phyloP scores from a whole-genome alignment of 805 yeast genomes.

The Candida ortonii region DNA sequence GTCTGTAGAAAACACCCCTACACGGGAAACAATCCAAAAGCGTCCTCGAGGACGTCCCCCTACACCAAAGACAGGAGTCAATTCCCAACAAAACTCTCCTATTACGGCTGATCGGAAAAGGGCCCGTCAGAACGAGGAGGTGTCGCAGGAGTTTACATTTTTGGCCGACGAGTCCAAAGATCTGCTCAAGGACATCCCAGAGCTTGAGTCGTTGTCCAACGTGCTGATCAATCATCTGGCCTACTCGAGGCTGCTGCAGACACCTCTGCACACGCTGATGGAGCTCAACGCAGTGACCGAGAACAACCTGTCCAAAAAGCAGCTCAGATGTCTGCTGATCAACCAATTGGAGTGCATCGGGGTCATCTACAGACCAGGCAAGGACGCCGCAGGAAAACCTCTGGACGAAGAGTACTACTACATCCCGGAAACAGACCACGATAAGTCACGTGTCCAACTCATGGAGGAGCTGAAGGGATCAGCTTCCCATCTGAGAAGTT shows the following conservation, averaged over 20 bases:
- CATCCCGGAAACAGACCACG: slow-evolving; percentile 76
- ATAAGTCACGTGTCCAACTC: slow-evolving; percentile 61
- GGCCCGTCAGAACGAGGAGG: background rate
- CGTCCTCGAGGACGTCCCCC: too few species aligned
- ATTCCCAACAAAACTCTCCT: too few species aligned
- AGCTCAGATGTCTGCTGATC: slow-evolving; percentile 43
- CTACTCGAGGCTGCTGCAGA: slow-evolving; percentile 81
- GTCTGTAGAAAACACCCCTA: too few species aligned
- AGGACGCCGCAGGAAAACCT: slow-evolving; percentile 95
- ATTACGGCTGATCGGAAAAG: too few species aligned
- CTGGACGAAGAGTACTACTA: slow-evolving; percentile 94
- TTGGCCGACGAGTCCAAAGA: slow-evolving; percentile 26
- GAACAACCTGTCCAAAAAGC: slow-evolving; percentile 41
- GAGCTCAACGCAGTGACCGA: slow-evolving; percentile 59
- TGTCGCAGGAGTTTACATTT: background rate
- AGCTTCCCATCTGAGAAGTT: slow-evolving; percentile 69
- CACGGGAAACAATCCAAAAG: too few species aligned
- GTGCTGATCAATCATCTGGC: slow-evolving; percentile 82
- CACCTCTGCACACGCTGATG: slow-evolving; percentile 69
- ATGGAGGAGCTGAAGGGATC: slow-evolving; percentile 80
- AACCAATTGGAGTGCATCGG: slow-evolving; percentile 65
- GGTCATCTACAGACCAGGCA: slow-evolving; percentile 83
- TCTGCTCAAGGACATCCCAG: slow-evolving; percentile 35
- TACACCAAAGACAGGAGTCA: too few species aligned
- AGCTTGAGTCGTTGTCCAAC: slow-evolving; percentile 54